These are phyloP conservation scores for Suhomyces taliae DNA, from an alignment of 1,139 yeast genomes.

Conservation along the genomic window DNA sequence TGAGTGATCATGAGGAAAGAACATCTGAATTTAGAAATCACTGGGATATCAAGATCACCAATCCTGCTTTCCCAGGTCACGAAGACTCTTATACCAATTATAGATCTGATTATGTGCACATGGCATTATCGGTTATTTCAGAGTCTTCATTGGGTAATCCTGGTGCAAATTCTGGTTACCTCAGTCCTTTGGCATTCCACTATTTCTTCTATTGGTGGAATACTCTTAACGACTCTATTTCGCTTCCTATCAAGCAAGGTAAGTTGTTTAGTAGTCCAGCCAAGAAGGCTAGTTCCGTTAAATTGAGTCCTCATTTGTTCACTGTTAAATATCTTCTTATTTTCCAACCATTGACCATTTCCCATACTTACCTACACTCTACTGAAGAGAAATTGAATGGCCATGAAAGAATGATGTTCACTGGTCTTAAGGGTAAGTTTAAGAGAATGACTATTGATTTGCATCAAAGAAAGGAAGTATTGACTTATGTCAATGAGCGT, in stretches of 20 bases:
- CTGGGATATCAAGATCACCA: slow-evolving; percentile 44
- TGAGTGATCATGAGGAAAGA: slow-evolving; percentile 37
- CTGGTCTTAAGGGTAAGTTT: slow-evolving; percentile 79
- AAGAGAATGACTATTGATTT: slow-evolving; percentile 69
- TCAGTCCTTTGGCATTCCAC: slow-evolving; percentile 66
- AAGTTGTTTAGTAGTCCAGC: slow-evolving; percentile 45
- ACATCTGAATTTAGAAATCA: slow-evolving; percentile 38
- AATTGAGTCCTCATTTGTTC: slow-evolving; percentile 75
- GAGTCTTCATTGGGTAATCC: slow-evolving; percentile 29
- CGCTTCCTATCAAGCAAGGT: slow-evolving; percentile 79
- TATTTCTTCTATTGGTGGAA: slow-evolving; percentile 87
- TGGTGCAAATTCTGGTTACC: slow-evolving; percentile 69
- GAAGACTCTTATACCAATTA: slow-evolving; percentile 47
- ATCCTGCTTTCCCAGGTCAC: slow-evolving; percentile 40
- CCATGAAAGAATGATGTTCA: slow-evolving; percentile 53
- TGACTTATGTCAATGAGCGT: slow-evolving; percentile 55
- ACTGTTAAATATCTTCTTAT: slow-evolving; percentile 80
- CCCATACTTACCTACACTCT: slow-evolving; percentile 68
- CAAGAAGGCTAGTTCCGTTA: slow-evolving; percentile 41
- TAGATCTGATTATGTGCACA: slow-evolving; percentile 43
- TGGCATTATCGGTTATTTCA: slow-evolving; percentile 44
- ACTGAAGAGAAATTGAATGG: slow-evolving; percentile 46
- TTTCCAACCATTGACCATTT: slow-evolving; percentile 69
- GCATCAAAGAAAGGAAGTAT: slow-evolving; percentile 80
- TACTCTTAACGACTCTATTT: slow-evolving; percentile 64